phyloP scores from a whole-genome alignment of 2,329 filamentous ascomycete species.

The Huntiella abstrusa region DNA sequence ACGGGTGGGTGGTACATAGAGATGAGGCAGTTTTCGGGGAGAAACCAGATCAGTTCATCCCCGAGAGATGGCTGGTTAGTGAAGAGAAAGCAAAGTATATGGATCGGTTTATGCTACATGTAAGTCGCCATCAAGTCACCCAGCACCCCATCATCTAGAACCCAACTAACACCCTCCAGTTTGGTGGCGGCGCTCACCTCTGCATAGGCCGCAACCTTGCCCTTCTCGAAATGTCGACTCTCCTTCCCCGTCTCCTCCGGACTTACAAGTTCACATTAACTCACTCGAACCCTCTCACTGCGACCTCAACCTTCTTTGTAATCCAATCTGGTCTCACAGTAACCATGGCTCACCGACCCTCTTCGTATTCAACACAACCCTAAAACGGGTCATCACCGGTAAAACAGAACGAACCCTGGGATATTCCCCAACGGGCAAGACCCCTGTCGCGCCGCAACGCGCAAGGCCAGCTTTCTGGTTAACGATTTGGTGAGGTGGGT shows the following conservation, averaged over 20 bases:
- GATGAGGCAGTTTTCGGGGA: conserved; percentile 29
- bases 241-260: conserved; percentile 33
- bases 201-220: conserved; percentile 38
- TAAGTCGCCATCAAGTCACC: conserved; percentile 21
- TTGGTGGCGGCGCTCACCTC: conserved; percentile 33
- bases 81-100: conserved; percentile 26
- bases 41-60: conserved; percentile 32
- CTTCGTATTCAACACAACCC: neutral
- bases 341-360: neutral
- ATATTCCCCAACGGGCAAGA: neutral
- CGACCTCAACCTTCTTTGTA: conserved; percentile 40
- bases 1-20: conserved; percentile 34
- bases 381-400: neutral
- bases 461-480: conserved; percentile 3
- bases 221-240: conserved; percentile 39
- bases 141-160: neutral
- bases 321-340: conserved; percentile 32
- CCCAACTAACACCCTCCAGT: conserved; percentile 18
- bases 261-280: conserved; percentile 34
- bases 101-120: conserved; percentile 38
- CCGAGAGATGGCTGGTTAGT: conserved; percentile 34
- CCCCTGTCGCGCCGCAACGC: neutral
- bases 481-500: no score
- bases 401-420: neutral
- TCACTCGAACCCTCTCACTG: conserved; percentile 28